Evolutionary conservation across 345 rosid species (phyloP).

Genomic region (Aurinia saxatilis): DNA sequence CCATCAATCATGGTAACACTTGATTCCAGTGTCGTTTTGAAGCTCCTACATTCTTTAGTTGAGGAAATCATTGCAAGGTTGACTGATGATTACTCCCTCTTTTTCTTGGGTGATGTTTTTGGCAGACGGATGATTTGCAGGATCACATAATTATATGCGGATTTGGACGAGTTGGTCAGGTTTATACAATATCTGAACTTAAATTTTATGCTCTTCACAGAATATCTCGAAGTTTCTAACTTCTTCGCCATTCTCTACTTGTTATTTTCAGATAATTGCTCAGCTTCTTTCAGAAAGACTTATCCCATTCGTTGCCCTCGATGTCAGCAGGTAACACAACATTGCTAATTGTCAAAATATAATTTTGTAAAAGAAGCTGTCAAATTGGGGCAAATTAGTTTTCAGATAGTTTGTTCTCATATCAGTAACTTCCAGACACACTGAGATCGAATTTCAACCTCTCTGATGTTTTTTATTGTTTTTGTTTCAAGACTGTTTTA

Average conservation of each 20-base stretch:
- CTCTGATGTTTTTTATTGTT: background rate
- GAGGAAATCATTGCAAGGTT: constrained; percentile 1
- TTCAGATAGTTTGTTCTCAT: background rate
- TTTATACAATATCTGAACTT: constrained; percentile 24
- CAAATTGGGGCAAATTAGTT: background rate
- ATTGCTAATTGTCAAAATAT: background rate
- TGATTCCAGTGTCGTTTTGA: background rate
- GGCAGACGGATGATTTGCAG: constrained; percentile 97
- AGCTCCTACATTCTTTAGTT: constrained; percentile 4
- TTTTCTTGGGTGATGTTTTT: constrained; percentile 21
- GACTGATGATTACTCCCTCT: background rate
- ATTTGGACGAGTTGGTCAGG: constrained; percentile 99
- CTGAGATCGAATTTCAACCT: background rate
- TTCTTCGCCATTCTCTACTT: background rate
- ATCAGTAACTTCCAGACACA: background rate
- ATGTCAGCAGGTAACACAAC: constrained; percentile 73
- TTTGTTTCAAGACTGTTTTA: background rate
- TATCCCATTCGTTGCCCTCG: constrained; percentile 97
- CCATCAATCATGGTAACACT: constrained; percentile 1
- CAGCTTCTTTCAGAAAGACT: constrained; percentile 97
- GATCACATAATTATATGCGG: constrained; percentile 96
- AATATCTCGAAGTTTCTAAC: background rate
- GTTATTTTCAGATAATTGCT: constrained; percentile 72
- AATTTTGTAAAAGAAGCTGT: background rate
- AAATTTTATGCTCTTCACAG: background rate